Evolutionary conservation across 2,329 filamentous ascomycete genomes (phyloP), one percentile per base, ranked within the genome.

Genomic region (Aspergillus sojae): DNA sequence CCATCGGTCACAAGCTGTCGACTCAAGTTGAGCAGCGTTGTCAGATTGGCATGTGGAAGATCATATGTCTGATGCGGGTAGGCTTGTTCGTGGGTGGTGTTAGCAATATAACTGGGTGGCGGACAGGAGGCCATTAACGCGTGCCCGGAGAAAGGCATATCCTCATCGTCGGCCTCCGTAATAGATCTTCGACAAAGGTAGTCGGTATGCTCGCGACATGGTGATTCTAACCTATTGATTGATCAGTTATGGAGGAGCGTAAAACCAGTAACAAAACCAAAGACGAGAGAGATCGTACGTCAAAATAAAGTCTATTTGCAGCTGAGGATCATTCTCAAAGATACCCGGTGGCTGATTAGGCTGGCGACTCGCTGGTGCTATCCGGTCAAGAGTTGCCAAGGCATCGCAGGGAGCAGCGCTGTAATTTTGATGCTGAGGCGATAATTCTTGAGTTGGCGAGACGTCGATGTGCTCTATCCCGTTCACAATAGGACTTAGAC

Each of bases 121-220:
- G 94, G 94, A 74, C 92, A 96, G 19, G 91, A 91, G 19, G 92
- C 91, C 94, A 98, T 98, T 69, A 98, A 83, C 5, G 92, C 94
- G 77, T 99, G 95, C 46, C 94, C 95, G 68, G 91, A 94, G 48
- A 91, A 79, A 1, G 76, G 74, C 73, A 78, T 84, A 63, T 90
- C 87, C 68, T 85, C 85, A 67, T 90, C 89, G 59, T 85, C 82
- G 61, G 88, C 77, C 68, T 85, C 80, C 56, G 81, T 78, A 66
- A 82, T 63, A 58, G 81, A 78, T 81, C 93, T 89, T 87, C 96
- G 96, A 83, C 95, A 98, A 58, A 94, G 92, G 76, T 90, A 91
- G 83, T 97, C 94, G 78, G 96, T 78, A 55, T 78, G 77, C 62
- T 75, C 75, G 41, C 77, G 76, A 62, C 77, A 79, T 0, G 77